Evolutionary conservation across 345 rosid genomes (phyloP).

Genomic region (Populus nigra): DNA sequence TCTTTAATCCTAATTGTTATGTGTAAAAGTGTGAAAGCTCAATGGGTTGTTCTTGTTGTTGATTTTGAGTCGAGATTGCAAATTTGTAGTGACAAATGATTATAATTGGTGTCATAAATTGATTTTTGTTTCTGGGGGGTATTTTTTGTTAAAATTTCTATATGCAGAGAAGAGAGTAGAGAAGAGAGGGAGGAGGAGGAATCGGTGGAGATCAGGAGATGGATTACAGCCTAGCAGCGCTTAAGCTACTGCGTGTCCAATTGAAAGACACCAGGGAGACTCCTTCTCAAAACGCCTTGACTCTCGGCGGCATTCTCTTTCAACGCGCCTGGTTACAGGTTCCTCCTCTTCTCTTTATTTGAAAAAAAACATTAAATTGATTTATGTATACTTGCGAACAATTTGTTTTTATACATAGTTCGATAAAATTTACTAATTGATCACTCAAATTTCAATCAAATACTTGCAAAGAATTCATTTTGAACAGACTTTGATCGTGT

Average conservation of each 20-base stretch:
- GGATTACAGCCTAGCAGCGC: constrained; percentile 81
- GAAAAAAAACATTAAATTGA: too few relatives aligned
- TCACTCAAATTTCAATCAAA: not conserved
- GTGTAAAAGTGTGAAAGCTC: not conserved
- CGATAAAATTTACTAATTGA: not conserved
- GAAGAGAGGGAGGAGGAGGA: not conserved
- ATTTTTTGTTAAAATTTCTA: not conserved
- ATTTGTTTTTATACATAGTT: too few relatives aligned
- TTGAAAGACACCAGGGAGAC: constrained; percentile 51
- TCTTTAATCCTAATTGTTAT: not conserved
- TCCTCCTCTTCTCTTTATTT: not conserved
- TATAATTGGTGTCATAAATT: not conserved
- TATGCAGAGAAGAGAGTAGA: not conserved
- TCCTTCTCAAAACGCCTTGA: constrained; percentile 55
- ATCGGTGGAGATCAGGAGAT: constrained; percentile 19
- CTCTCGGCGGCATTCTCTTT: constrained; percentile 76
- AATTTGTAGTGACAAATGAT: not conserved
- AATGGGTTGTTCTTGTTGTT: not conserved
- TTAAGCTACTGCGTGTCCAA: constrained; percentile 65
- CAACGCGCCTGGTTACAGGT: constrained; percentile 94
- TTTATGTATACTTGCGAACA: too few relatives aligned
- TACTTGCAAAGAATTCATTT: not conserved
- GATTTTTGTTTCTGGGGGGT: not conserved
- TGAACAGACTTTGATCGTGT: too few relatives aligned
- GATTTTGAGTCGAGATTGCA: not conserved